Conservation (phyloP, 441 rosid species). For the Gossypium davidsonii region DNA sequence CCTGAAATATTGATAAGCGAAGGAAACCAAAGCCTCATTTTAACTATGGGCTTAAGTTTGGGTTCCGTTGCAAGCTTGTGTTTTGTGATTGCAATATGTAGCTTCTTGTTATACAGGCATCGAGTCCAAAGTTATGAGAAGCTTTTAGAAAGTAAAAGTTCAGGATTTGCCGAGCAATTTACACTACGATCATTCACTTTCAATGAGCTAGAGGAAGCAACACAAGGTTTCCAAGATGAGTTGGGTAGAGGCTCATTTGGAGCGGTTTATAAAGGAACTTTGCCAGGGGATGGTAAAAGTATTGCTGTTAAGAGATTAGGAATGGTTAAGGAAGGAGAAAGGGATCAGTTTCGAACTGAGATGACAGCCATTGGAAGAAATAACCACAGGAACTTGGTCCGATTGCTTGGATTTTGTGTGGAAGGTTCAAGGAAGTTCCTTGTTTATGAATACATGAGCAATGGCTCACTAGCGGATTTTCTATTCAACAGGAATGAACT, state of each 20-base stretch:
- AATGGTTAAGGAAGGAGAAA: conserved; percentile 19
- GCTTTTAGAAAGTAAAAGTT: conserved; percentile 2
- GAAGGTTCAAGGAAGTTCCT: conserved; percentile 26
- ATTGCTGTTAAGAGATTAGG: conserved; percentile 28
- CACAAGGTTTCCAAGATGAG: not conserved
- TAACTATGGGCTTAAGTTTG: not conserved
- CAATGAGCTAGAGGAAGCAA: conserved; percentile 8
- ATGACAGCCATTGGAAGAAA: conserved; percentile 19
- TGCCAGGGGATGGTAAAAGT: not conserved
- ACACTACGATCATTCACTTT: conserved; percentile 1
- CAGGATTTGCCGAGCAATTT: conserved; percentile 8
- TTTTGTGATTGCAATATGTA: conserved; percentile 12
- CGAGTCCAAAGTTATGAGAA: conserved; percentile 9
- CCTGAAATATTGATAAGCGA: not conserved
- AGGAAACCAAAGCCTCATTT: not conserved
- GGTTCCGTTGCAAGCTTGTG: conserved; percentile 11
- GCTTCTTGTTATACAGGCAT: conserved; percentile 10
- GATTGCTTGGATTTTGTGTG: conserved; percentile 28
- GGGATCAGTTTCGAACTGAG: conserved; percentile 17
- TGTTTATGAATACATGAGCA: conserved; percentile 33
- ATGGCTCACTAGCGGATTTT: conserved; percentile 23
- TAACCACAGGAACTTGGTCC: conserved; percentile 24
- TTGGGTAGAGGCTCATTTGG: conserved; percentile 1
- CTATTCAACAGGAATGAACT: conserved; percentile 13
- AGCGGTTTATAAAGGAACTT: conserved; percentile 5